Conservation (phyloP, 441 rosid species). For the Pelargonium myrrhifolium region DNA sequence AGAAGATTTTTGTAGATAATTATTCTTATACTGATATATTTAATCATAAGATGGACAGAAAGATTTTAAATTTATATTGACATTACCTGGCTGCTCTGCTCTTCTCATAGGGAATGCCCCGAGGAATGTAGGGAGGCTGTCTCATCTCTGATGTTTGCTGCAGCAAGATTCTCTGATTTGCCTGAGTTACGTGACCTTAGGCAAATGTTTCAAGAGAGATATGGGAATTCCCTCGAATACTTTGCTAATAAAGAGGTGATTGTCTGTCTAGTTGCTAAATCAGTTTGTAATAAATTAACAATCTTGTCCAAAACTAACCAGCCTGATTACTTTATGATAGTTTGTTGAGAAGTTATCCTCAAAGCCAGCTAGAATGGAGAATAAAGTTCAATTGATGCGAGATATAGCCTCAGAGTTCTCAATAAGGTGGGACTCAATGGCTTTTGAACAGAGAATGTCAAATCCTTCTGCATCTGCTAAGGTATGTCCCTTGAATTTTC, state of each 20-base stretch:
- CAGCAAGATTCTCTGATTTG: conserved; percentile 84
- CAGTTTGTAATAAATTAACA: background rate
- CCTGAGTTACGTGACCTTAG: conserved; percentile 89
- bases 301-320: background rate
- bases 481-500: conserved; percentile 33
- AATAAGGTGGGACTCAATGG: conserved; percentile 21
- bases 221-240: conserved; percentile 51
- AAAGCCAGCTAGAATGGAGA: conserved; percentile 11
- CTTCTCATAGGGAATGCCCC: conserved; percentile 66
- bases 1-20: background rate
- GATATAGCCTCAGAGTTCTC: conserved; percentile 19
- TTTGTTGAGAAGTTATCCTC: conserved; percentile 19
- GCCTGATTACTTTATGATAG: background rate
- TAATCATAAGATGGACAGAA: background rate
- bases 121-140: conserved; percentile 78
- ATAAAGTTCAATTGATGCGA: conserved; percentile 21
- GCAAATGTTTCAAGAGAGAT: conserved; percentile 67
- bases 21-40: background rate
- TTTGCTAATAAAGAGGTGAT: conserved; percentile 69
- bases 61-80: background rate
- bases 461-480: conserved; percentile 30
- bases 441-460: conserved; percentile 43
- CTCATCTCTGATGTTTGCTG: conserved; percentile 85
- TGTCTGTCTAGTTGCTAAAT: background rate
- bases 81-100: background rate